Evolutionary conservation across 2,329 filamentous ascomycete genomes (phyloP), one percentile per base, ranked within the genome.

Genomic region (Bipolaris victoriae): DNA sequence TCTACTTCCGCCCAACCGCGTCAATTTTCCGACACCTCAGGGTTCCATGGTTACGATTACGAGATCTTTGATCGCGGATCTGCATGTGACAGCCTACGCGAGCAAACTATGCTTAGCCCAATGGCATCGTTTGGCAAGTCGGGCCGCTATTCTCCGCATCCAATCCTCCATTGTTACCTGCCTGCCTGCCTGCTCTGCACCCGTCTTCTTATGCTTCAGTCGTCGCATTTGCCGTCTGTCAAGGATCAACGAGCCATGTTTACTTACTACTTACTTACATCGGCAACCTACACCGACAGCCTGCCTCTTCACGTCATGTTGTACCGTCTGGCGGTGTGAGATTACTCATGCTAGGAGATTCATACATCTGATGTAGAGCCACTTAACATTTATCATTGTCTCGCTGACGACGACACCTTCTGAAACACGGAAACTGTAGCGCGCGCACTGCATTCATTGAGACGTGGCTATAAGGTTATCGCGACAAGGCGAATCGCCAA

Each of bases 141-240:
- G 60, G 61, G 56, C 66, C 66, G 65, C 52, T 61, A 63, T 59
- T 57, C 57, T 64, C 65, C 61, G 60, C 49, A 48, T 47, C 55
- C 50, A 49, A 9, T 24, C 26, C 36, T 46, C 41, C 31, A 39
- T 41, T 13, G 29, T 35, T 44, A 16, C 26, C 33, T 33, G 13
- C 49, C 33, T 33, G 13, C 49, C 33, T 16, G 16, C 49, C 24
- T 45, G 18, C 49, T 37, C 45, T 48, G 45, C 16, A 15, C 10
- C 13, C 33, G 33, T 24, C 43, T n/a, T 31, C 18, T 7, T 7
- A 52, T 29, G n/a, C 29, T 1, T 16, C 10, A 40, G 6, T 39
- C 16, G 44, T 40, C 29, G 26, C 37, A 33, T 39, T 31, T 44
- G 16, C 24, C 44, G 26, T 46, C 29, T 29, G 35, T 45, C 36